phyloP scores from a whole-genome alignment of 352 stramenopile species.

The Globisporangium sylvaticum region DNA sequence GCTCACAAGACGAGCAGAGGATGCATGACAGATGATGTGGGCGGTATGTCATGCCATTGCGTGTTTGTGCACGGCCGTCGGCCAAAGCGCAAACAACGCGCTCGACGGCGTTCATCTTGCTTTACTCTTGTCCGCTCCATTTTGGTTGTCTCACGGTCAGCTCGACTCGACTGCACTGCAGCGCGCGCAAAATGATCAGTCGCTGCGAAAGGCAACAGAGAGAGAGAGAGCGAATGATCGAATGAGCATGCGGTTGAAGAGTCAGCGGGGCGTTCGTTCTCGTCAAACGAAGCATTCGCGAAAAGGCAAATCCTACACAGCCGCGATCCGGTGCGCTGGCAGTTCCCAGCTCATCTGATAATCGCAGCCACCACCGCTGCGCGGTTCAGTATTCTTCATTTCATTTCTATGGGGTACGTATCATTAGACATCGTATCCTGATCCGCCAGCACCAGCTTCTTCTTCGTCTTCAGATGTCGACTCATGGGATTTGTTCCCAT shows the following conservation, averaged over 20 bases:
- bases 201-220: neutral
- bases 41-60: too few species aligned
- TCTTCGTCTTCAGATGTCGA: neutral
- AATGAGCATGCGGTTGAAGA: neutral
- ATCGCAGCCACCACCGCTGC: neutral
- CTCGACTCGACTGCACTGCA: neutral
- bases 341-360: neutral
- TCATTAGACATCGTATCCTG: neutral
- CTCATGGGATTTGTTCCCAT: neutral
- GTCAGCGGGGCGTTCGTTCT: neutral
- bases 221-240: neutral
- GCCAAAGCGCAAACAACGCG: neutral
- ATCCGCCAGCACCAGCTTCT: neutral
- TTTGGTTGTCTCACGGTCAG: neutral
- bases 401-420: neutral
- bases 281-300: neutral
- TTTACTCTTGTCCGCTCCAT: neutral
- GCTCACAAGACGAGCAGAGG: neutral
- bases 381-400: neutral
- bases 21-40: neutral
- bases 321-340: neutral
- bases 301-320: neutral
- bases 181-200: neutral
- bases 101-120: neutral
- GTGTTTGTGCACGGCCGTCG: neutral